phyloP scores from a whole-genome alignment of 176 grass and related monocot species.

The Lolium perenne region DNA sequence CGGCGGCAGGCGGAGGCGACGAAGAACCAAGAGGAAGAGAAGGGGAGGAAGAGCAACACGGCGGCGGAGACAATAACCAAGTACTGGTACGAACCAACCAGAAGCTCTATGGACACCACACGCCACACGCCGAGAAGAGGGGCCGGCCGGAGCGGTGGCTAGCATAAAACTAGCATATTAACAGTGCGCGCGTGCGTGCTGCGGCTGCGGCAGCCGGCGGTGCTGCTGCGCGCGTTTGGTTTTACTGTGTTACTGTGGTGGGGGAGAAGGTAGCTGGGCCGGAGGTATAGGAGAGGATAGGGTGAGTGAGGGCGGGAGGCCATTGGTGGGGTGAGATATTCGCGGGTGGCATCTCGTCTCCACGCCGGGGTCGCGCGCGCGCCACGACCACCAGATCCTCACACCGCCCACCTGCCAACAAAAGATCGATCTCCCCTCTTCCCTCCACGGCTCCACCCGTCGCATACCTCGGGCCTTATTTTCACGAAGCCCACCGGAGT shows the following conservation, averaged over 20 bases:
- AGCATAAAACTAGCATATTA: background rate
- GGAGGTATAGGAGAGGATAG: conserved; percentile 56
- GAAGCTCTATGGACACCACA: conserved; percentile 39
- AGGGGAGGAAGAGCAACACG: background rate
- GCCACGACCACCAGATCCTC: conserved; percentile 44
- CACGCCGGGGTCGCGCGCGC: background rate
- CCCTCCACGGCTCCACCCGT: background rate
- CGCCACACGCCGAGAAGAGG: conserved; percentile 40
- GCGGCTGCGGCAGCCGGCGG: background rate
- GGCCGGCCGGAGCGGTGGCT: conserved; percentile 2
- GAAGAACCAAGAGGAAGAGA: background rate
- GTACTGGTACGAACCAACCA: background rate
- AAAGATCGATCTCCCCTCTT: background rate
- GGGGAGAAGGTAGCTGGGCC: background rate
- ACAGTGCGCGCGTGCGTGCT: background rate
- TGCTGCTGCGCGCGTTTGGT: background rate
- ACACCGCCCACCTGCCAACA: background rate
- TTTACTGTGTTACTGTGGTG: conserved; percentile 21
- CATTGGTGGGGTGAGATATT: conserved; percentile 92
- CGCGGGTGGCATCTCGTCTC: conserved; percentile 26
- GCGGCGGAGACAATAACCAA: conserved; percentile 3
- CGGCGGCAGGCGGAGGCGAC: background rate
- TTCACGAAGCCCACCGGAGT: background rate
- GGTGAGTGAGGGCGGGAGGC: conserved; percentile 54
- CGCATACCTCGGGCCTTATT: background rate